These are phyloP conservation scores for Acanthamoeba lenticulata DNA, from an alignment of 208 protist species.

Conservation along the genomic window DNA sequence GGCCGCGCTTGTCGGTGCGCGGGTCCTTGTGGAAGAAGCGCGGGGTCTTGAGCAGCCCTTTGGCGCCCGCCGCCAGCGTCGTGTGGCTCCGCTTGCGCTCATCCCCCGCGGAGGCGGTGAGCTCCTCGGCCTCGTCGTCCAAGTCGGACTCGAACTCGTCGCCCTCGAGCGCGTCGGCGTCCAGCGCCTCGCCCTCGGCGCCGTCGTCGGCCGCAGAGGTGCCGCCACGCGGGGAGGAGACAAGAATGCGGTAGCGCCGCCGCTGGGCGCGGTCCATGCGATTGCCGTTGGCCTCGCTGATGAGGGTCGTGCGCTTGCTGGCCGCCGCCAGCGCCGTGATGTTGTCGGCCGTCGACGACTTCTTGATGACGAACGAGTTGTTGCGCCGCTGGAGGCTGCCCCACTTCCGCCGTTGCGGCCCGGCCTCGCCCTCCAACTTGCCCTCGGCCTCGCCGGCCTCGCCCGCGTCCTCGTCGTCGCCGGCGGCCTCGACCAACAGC, in stretches of 20 bases:
- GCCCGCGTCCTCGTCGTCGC: neutral
- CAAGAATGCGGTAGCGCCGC: slow-evolving; percentile 30
- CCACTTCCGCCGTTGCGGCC: neutral
- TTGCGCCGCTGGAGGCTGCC: slow-evolving; percentile 8
- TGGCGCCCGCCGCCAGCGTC: neutral
- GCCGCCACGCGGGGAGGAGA: neutral
- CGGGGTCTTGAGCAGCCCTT: slow-evolving; percentile 22
- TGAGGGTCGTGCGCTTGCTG: slow-evolving; percentile 1
- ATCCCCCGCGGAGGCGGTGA: neutral
- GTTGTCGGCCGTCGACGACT: neutral
- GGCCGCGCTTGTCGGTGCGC: neutral
- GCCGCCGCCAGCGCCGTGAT: neutral
- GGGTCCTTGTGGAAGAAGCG: neutral
- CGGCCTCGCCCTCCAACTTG: too few species aligned
- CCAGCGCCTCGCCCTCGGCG: neutral
- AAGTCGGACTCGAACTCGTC: neutral
- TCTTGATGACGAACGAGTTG: slow-evolving; percentile 45
- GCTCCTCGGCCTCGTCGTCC: neutral
- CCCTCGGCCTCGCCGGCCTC: neutral
- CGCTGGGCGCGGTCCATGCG: slow-evolving; percentile 9
- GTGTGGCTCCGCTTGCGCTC: slow-evolving; percentile 15
- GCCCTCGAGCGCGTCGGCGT: neutral
- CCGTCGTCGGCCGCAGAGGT: neutral
- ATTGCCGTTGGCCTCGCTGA: slow-evolving; percentile 46
- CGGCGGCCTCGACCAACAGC: neutral